These are phyloP conservation scores for Candida nitratophila DNA, from an alignment of 805 yeast genomes.

Conservation along the genomic window DNA sequence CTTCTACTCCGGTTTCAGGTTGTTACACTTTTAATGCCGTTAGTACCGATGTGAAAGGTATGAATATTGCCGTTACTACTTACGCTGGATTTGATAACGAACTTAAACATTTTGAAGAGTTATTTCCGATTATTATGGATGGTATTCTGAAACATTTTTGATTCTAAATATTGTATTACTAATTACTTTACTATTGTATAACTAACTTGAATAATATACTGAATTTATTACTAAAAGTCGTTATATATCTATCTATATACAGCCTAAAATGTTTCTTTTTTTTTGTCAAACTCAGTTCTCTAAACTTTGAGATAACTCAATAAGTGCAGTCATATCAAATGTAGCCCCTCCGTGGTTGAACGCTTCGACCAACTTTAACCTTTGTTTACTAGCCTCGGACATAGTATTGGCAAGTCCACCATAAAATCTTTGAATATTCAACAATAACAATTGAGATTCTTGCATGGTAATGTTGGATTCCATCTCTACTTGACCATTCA, in stretches of 20 bases:
- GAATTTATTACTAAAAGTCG: too few species aligned
- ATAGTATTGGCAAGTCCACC: slow-evolving; percentile 53
- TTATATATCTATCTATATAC: too few species aligned
- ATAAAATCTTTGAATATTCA: slow-evolving; percentile 77
- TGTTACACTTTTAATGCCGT: slow-evolving; percentile 12
- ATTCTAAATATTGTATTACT: too few species aligned
- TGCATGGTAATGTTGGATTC: slow-evolving; percentile 60
- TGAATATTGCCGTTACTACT: slow-evolving; percentile 7
- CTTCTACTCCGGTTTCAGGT: slow-evolving; percentile 5
- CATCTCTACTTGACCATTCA: slow-evolving; percentile 80
- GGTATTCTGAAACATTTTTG: neutral
- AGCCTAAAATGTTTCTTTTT: neutral
- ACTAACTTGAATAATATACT: too few species aligned
- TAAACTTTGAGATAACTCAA: slow-evolving; percentile 66
- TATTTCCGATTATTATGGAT: neutral
- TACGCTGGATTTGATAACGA: slow-evolving; percentile 3
- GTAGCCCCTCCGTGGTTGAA: slow-evolving; percentile 64
- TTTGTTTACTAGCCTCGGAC: slow-evolving; percentile 34
- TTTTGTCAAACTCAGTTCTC: slow-evolving; percentile 29
- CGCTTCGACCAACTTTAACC: slow-evolving; percentile 49
- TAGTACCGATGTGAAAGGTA: slow-evolving; percentile 10
- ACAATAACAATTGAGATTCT: slow-evolving; percentile 71
- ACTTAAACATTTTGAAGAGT: neutral
- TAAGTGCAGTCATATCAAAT: slow-evolving; percentile 63
- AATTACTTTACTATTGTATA: too few species aligned